These are phyloP conservation scores for Cicer pinnatifidum DNA, from an alignment of 306 rosid species.

Conservation along the genomic window DNA sequence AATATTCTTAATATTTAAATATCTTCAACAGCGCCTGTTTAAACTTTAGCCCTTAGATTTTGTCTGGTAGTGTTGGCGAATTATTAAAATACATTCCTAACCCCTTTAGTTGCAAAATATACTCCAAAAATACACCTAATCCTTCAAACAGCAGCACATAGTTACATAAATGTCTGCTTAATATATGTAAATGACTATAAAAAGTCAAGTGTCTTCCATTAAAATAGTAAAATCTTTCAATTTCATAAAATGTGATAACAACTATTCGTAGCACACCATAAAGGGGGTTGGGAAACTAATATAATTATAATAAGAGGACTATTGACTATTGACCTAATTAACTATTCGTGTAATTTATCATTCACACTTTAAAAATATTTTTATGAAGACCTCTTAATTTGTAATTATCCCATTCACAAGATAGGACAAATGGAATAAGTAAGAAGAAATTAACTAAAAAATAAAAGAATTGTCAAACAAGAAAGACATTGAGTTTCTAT, in stretches of 20 bases:
- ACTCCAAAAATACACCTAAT: background rate
- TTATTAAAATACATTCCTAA: background rate
- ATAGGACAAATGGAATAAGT: conserved; percentile 33
- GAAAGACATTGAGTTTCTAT: background rate
- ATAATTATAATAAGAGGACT: background rate
- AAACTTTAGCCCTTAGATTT: too few relatives aligned
- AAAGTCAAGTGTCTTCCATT: conserved; percentile 9
- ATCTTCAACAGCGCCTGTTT: too few relatives aligned
- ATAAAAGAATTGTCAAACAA: background rate
- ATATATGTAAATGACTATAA: background rate
- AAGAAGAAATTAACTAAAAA: background rate
- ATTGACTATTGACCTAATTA: conserved; percentile 21
- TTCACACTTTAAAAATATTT: conserved; percentile 22
- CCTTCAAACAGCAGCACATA: conserved; percentile 11
- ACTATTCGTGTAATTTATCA: background rate
- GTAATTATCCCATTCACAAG: background rate
- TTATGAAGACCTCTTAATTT: conserved; percentile 33
- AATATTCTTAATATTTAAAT: too few relatives aligned
- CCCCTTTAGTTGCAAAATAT: conserved; percentile 14
- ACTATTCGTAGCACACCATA: too few relatives aligned
- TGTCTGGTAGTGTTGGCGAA: background rate
- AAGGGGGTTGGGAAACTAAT: background rate
- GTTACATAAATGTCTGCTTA: background rate
- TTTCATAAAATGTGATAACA: background rate
- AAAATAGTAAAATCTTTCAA: background rate